Percentiles rank a stretch among this genome's conserved stretches.
Evolutionary conservation across 2,329 filamentous ascomycete species (phyloP).

Genomic region (Bipolaris sorokiniana): DNA sequence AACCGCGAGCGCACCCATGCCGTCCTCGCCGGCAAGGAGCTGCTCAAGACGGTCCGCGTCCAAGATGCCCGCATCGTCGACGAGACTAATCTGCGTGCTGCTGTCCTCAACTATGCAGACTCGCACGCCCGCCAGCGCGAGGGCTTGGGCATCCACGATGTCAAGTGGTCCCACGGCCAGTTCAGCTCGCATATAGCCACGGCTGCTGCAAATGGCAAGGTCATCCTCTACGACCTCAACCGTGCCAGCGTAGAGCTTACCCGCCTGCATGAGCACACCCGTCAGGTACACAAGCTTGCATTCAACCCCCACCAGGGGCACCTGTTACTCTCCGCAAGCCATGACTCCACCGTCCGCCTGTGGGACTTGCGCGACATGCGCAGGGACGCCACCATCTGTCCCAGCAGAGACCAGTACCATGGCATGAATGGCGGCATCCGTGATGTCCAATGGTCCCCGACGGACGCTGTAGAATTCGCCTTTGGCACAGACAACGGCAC

Average conservation of each 20-base stretch:
- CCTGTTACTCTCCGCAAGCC: conserved; percentile 67
- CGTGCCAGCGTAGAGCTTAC: conserved; percentile 65
- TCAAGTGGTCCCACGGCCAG: conserved; percentile 70
- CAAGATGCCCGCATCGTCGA: conserved; percentile 63
- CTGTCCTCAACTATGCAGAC: conserved; percentile 64
- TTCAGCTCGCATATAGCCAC: conserved; percentile 67
- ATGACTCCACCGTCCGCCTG: conserved; percentile 67
- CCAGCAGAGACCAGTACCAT: conserved; percentile 61
- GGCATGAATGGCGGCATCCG: conserved; percentile 67
- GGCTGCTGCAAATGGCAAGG: conserved; percentile 68
- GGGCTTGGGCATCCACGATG: conserved; percentile 67
- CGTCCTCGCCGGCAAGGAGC: conserved; percentile 68
- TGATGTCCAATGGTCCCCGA: conserved; percentile 70
- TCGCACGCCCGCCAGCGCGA: conserved; percentile 59
- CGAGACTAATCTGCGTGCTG: conserved; percentile 67
- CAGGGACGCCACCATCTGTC: conserved; percentile 58
- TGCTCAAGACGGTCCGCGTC: conserved; percentile 68
- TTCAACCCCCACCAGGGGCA: conserved; percentile 68
- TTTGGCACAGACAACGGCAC: conserved; percentile 68
- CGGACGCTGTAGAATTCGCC: conserved; percentile 66
- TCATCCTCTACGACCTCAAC: conserved; percentile 69
- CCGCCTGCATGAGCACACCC: conserved; percentile 67
- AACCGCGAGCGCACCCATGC: conserved; percentile 68
- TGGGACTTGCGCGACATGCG: conserved; percentile 67
- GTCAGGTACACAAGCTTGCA: conserved; percentile 69